Percentiles rank a stretch among this genome's conserved stretches.
Evolutionary conservation across 1,284 basidiomycete species (phyloP).

Genomic region (Paramarasmius palmivorus): DNA sequence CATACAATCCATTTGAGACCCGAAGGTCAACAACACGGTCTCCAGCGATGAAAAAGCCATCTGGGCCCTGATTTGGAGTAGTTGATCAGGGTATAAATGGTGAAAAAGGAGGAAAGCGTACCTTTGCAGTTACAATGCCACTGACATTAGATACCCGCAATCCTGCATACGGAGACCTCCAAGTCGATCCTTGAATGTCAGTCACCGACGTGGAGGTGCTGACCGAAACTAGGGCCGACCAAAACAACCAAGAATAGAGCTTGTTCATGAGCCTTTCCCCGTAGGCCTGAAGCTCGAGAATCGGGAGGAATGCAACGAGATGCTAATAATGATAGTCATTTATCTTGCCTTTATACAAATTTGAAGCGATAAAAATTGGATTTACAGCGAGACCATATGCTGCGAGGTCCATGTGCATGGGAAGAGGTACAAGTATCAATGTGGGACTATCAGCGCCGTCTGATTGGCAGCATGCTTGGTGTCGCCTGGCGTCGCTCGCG

Average conservation of each 20-base stretch:
- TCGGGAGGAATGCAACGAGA: conserved; percentile 1
- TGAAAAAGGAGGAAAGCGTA: conserved; percentile 20
- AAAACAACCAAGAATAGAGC: conserved; percentile 28
- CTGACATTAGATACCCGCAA: conserved; percentile 49
- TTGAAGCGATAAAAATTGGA: not conserved
- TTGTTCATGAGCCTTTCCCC: conserved; percentile 28
- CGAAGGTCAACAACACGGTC: conserved; percentile 44
- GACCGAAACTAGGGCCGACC: conserved; percentile 17
- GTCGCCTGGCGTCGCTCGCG: too few relatives aligned
- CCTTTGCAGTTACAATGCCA: conserved; percentile 58
- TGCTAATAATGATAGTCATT: not conserved
- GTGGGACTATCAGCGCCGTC: too few relatives aligned
- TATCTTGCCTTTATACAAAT: conserved; percentile 5
- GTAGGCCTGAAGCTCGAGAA: conserved; percentile 10
- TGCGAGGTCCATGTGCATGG: conserved; percentile 2
- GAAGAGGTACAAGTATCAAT: too few relatives aligned
- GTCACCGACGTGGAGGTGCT: conserved; percentile 38
- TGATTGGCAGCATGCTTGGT: too few relatives aligned
- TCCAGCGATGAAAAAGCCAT: conserved; percentile 56
- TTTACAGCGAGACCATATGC: conserved; percentile 4
- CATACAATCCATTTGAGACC: conserved; percentile 52
- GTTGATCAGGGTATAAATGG: not conserved
- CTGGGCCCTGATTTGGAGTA: conserved; percentile 35
- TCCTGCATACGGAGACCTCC: conserved; percentile 48
- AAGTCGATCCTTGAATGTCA: conserved; percentile 56